These are phyloP conservation scores for Phytophthora pini DNA, from an alignment of 352 stramenopile genomes.

Conservation along the genomic window DNA sequence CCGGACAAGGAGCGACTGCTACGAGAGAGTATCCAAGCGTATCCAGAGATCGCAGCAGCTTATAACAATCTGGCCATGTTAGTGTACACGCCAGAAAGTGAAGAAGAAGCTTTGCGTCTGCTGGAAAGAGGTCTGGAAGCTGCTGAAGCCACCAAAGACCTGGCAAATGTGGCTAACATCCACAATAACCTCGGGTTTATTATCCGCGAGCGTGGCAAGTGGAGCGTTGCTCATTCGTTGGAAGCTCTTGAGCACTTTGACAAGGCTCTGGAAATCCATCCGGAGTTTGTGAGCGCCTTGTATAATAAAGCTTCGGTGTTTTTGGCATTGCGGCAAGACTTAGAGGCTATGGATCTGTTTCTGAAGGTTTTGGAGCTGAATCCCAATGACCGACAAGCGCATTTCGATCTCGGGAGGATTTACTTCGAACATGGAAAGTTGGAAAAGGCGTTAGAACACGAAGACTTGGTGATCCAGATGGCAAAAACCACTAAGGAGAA, in stretches of 20 bases:
- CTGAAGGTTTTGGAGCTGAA: slow-evolving; percentile 49
- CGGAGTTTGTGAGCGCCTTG: slow-evolving; percentile 52
- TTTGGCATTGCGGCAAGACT: slow-evolving; percentile 39
- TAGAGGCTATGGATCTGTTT: slow-evolving; percentile 48
- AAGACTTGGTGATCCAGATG: slow-evolving; percentile 47
- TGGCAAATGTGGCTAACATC: slow-evolving; percentile 50
- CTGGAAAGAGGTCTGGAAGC: slow-evolving; percentile 49
- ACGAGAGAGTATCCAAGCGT: slow-evolving; percentile 53
- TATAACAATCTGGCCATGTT: slow-evolving; percentile 87
- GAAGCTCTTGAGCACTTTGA: slow-evolving; percentile 73
- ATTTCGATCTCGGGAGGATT: slow-evolving; percentile 65
- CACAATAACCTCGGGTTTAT: slow-evolving; percentile 83
- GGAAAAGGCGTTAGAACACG: slow-evolving; percentile 45
- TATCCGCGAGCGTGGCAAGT: slow-evolving; percentile 34
- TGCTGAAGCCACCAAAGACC: slow-evolving; percentile 43
- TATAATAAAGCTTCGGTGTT: slow-evolving; percentile 82
- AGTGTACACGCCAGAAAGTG: slow-evolving; percentile 31
- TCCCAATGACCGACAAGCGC: slow-evolving; percentile 45
- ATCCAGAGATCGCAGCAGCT: slow-evolving; percentile 53
- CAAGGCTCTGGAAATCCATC: slow-evolving; percentile 40
- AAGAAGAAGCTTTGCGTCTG: slow-evolving; percentile 42
- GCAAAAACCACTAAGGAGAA: slow-evolving; percentile 13
- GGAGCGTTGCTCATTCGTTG: slow-evolving; percentile 47
- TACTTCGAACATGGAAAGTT: slow-evolving; percentile 56
- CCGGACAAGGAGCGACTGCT: slow-evolving; percentile 45